Evolutionary conservation across 805 yeast species (phyloP).

Genomic region (Yamadazyma kitorensis): DNA sequence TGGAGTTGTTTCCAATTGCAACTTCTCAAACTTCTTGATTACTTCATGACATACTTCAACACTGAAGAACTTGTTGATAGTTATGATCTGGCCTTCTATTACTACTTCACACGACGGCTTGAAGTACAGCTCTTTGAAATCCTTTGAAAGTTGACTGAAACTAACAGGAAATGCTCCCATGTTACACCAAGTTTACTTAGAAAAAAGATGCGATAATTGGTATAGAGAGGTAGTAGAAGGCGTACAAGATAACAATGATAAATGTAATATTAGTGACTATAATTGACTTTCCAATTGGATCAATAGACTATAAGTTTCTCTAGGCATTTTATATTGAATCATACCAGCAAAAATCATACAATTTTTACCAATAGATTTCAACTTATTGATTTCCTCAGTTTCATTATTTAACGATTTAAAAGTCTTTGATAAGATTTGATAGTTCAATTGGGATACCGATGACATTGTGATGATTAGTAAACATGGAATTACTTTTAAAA

Average conservation of each 20-base stretch:
- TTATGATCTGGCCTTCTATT: conserved; percentile 37
- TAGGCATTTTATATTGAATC: conserved; percentile 89
- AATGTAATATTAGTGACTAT: conserved; percentile 4
- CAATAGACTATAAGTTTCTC: conserved; percentile 72
- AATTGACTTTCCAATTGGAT: conserved; percentile 55
- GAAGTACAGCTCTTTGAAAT: conserved; percentile 17
- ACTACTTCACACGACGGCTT: conserved; percentile 23
- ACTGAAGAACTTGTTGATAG: conserved; percentile 38
- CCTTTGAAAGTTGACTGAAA: conserved; percentile 12
- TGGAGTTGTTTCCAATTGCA: conserved; percentile 47
- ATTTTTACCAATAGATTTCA: conserved; percentile 67
- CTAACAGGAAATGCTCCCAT: conserved; percentile 20
- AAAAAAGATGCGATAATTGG: no score
- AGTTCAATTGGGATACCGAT: conserved; percentile 59
- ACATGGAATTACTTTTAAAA: conserved; percentile 77
- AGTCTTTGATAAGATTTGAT: conserved; percentile 39
- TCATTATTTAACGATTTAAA: conserved; percentile 47
- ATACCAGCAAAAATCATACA: conserved; percentile 95
- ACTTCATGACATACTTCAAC: conserved; percentile 37
- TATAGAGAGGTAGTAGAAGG: no score
- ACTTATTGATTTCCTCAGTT: conserved; percentile 48
- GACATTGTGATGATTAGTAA: conserved; percentile 80
- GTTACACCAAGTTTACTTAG: no score
- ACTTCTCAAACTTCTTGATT: conserved; percentile 27
- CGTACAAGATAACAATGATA: no score